A percentile compares a stretch with the other conserved stretches of the same genome.
Conservation (phyloP, 768 basidiomycete genomes). For the Myochromella boudieri region DNA sequence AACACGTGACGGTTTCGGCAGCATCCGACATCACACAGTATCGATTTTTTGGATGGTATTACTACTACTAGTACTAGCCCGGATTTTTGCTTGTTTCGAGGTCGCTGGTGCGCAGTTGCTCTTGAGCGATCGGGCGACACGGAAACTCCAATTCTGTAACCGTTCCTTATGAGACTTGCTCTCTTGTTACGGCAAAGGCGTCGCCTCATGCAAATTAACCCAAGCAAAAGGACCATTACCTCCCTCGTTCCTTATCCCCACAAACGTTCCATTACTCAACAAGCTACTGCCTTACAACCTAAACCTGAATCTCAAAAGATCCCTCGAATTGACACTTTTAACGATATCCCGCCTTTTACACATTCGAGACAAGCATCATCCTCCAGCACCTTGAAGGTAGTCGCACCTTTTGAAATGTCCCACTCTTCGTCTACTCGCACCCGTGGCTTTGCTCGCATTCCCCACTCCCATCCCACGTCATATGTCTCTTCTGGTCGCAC, state of each 20-base stretch:
- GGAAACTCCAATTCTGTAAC: not conserved
- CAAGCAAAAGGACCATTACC: conserved; percentile 26
- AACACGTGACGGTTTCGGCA: too few relatives aligned
- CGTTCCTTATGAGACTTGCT: conserved; percentile 51
- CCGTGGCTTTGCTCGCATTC: conserved; percentile 6
- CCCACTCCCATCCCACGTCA: conserved; percentile 11
- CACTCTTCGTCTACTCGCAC: conserved; percentile 16
- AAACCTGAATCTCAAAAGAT: conserved; percentile 23
- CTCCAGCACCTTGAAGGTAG: conserved; percentile 2
- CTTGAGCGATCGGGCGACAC: not conserved
- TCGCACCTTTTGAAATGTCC: conserved; percentile 25
- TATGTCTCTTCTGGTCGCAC: conserved; percentile 18
- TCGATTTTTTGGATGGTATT: conserved; percentile 1
- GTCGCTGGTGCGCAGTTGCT: not conserved
- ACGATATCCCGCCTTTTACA: conserved; percentile 21
- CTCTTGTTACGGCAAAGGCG: conserved; percentile 46
- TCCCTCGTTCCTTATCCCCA: conserved; percentile 22
- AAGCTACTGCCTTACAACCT: conserved; percentile 26
- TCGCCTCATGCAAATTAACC: conserved; percentile 61
- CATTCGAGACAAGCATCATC: conserved; percentile 18
- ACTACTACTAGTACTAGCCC: not conserved
- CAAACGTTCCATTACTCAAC: conserved; percentile 50
- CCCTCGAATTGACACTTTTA: conserved; percentile 26
- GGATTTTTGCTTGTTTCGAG: not conserved
- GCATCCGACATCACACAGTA: not conserved